phyloP scores from a whole-genome alignment of 2,329 filamentous ascomycete genomes.

The Zalaria obscura region DNA sequence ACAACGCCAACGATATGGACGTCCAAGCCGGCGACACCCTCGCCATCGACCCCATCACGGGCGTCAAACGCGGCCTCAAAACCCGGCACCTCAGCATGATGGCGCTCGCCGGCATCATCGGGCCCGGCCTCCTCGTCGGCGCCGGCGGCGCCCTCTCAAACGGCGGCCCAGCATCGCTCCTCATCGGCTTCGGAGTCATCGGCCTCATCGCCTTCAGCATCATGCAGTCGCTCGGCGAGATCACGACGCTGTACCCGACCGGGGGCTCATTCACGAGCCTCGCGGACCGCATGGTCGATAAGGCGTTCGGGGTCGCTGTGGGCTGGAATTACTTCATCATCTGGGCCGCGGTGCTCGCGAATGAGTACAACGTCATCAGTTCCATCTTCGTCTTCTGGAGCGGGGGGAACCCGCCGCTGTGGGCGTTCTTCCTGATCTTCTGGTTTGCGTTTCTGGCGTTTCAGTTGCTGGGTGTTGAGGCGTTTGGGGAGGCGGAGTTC shows the following conservation, averaged over 20 bases:
- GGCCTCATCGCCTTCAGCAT: slow-evolving; percentile 52
- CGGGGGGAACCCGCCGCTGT: slow-evolving; percentile 33
- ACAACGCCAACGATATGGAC: neutral
- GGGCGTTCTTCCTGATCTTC: slow-evolving; percentile 27
- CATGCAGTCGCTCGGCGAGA: slow-evolving; percentile 62
- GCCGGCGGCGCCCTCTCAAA: slow-evolving; percentile 53
- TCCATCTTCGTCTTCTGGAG: slow-evolving; percentile 55
- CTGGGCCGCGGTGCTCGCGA: slow-evolving; percentile 51
- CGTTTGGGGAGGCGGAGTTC: slow-evolving; percentile 30
- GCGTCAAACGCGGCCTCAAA: slow-evolving; percentile 56
- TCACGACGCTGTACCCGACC: slow-evolving; percentile 59
- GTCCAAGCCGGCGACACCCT: neutral
- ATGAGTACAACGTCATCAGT: slow-evolving; percentile 57
- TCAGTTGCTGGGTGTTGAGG: slow-evolving; percentile 25
- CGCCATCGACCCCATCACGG: slow-evolving; percentile 41
- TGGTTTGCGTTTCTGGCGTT: slow-evolving; percentile 24
- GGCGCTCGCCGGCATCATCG: slow-evolving; percentile 38
- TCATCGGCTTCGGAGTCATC: slow-evolving; percentile 62
- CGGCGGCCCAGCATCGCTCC: slow-evolving; percentile 55
- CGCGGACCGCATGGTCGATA: slow-evolving; percentile 56
- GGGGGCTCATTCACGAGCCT: slow-evolving; percentile 59
- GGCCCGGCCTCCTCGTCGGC: slow-evolving; percentile 59
- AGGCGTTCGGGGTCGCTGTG: slow-evolving; percentile 52
- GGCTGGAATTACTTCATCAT: slow-evolving; percentile 63
- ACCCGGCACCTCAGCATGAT: slow-evolving; percentile 51